Evolutionary conservation across 306 rosid species (phyloP).

Genomic region (Biancaea sappan): DNA sequence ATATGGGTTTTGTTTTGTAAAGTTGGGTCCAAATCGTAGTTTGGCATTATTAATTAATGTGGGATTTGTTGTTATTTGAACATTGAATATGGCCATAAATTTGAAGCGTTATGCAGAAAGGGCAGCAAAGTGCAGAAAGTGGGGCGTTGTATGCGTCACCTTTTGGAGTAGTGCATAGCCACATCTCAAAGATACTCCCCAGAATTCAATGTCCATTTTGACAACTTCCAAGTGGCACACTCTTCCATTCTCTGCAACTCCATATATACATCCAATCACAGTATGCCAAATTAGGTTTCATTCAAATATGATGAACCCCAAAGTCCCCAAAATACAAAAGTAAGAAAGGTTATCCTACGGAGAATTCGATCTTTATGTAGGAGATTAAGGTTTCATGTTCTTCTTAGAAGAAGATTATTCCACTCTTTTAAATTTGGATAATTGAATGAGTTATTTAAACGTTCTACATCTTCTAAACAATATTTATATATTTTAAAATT

Average conservation of each 20-base stretch:
- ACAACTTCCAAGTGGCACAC: conserved; percentile 37
- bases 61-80: not conserved
- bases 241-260: conserved; percentile 19
- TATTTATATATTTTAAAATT: too few species aligned
- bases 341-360: too few species aligned
- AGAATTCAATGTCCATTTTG: conserved; percentile 8
- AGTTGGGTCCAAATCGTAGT: not conserved
- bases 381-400: too few species aligned
- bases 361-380: too few species aligned
- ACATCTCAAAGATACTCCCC: not conserved
- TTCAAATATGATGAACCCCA: not conserved
- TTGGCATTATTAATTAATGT: not conserved
- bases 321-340: too few species aligned
- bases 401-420: too few species aligned
- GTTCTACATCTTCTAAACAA: too few species aligned
- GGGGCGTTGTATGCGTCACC: conserved; percentile 23
- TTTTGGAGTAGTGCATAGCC: conserved; percentile 33
- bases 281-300: conserved; percentile 25
- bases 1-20: too few species aligned
- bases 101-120: conserved; percentile 14
- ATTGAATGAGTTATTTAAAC: too few species aligned
- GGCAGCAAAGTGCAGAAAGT: not conserved
- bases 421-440: too few species aligned
- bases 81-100: conserved; percentile 25
- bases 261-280: not conserved